A percentile compares a stretch with the other conserved stretches of the same genome.
phyloP scores from a whole-genome alignment of 2,329 filamentous ascomycete genomes.

The Clonostachys rhizophaga region DNA sequence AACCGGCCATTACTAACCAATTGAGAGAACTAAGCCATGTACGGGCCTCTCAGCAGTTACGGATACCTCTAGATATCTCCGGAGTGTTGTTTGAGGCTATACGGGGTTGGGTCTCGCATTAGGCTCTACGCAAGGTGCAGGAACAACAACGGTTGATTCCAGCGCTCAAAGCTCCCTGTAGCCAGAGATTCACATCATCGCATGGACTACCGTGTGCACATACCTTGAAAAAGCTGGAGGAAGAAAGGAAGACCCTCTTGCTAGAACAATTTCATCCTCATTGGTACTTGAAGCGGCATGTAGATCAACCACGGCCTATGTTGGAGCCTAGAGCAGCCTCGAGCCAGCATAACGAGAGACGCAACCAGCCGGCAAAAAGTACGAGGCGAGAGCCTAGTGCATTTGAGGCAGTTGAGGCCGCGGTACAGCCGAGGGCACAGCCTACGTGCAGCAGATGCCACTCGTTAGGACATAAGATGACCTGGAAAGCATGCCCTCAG shows the following conservation, averaged over 20 bases:
- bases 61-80: conserved; percentile 6
- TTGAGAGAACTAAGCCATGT: conserved; percentile 7
- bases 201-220: conserved; percentile 7
- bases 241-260: background rate
- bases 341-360: background rate
- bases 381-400: conserved; percentile 3
- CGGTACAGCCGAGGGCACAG: conserved; percentile 1
- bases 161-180: conserved; percentile 5
- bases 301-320: background rate
- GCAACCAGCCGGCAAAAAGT: background rate
- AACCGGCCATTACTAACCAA: conserved; percentile 7
- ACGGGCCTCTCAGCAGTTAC: conserved; percentile 6
- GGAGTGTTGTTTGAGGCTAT: conserved; percentile 6
- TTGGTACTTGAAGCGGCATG: conserved; percentile 3
- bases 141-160: conserved; percentile 6
- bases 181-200: conserved; percentile 4
- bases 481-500: conserved; percentile 1
- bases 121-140: conserved; percentile 7
- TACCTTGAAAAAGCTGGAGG: conserved; percentile 4
- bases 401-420: conserved; percentile 8
- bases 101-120: conserved; percentile 7
- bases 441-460: conserved; percentile 7
- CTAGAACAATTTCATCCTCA: conserved; percentile 4
- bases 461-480: conserved; percentile 1
- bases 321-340: background rate